Percentiles rank a stretch among this genome's conserved stretches.
These are phyloP conservation scores for Beauveria australis DNA, from an alignment of 2,329 filamentous ascomycete genomes.

Conservation along the genomic window DNA sequence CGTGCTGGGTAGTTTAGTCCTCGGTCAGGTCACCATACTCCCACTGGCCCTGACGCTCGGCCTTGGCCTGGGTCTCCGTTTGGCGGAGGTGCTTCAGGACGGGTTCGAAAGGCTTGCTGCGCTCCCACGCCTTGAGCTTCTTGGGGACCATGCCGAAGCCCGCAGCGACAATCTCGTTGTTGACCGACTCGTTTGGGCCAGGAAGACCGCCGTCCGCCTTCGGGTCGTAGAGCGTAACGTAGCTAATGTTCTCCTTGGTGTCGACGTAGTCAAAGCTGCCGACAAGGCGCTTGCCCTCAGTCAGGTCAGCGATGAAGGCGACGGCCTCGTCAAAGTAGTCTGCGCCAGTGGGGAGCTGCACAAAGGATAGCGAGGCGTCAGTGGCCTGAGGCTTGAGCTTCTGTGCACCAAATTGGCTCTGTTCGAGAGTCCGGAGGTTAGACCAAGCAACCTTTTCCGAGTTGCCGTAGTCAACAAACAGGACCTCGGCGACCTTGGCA, in stretches of 20 bases:
- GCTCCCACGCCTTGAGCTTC: conserved; percentile 90
- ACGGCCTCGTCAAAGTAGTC: conserved; percentile 82
- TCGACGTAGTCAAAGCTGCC: conserved; percentile 85
- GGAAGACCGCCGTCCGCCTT: conserved; percentile 47
- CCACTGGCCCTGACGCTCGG: conserved; percentile 80
- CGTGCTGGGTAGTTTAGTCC: conserved; percentile 45
- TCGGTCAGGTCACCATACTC: conserved; percentile 97
- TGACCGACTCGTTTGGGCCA: conserved; percentile 69
- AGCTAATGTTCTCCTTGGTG: conserved; percentile 68
- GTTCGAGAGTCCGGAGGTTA: conserved; percentile 69
- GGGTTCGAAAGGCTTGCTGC: conserved; percentile 57
- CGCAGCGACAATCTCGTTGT: conserved; percentile 75
- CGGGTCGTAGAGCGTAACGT: conserved; percentile 82
- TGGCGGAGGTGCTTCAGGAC: conserved; percentile 65
- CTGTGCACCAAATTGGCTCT: conserved; percentile 68
- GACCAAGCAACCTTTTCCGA: conserved; percentile 81
- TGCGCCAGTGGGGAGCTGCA: conserved; percentile 73
- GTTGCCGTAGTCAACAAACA: conserved; percentile 97
- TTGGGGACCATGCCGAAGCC: conserved; percentile 85
- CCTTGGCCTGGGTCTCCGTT: conserved; percentile 71
- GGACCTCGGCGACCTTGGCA: conserved; percentile 77
- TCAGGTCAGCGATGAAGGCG: conserved; percentile 64
- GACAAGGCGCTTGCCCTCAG: conserved; percentile 69
- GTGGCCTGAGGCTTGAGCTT: conserved; percentile 81
- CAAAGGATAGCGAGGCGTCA: conserved; percentile 78